phyloP scores from a whole-genome alignment of 2,329 filamentous ascomycete species.

The Ceratocystis ficicola region DNA sequence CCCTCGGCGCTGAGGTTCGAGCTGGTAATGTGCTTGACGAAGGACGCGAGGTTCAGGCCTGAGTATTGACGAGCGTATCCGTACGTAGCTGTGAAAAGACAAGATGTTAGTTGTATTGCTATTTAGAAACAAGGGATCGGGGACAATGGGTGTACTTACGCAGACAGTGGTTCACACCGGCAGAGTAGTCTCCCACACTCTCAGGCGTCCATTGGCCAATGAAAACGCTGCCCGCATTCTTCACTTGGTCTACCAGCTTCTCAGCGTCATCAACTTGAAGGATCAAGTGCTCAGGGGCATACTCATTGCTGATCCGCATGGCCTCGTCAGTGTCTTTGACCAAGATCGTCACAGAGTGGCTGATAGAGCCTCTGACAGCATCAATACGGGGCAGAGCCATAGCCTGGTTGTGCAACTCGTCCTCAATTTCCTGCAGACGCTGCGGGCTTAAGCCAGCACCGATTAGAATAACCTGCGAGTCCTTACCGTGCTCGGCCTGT shows the following conservation, averaged over 20 bases:
- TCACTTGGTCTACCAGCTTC: conserved; percentile 60
- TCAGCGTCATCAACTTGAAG: conserved; percentile 73
- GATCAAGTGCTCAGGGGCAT: conserved; percentile 94
- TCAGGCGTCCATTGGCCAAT: conserved; percentile 94
- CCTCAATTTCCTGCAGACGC: conserved; percentile 71
- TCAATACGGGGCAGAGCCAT: conserved; percentile 78
- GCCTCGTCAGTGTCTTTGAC: conserved; percentile 60
- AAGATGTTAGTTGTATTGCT: conserved; percentile 24
- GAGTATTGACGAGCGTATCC: conserved; percentile 98
- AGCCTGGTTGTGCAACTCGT: conserved; percentile 81
- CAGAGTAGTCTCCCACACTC: conserved; percentile 94
- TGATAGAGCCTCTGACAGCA: conserved; percentile 81
- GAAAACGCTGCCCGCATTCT: conserved; percentile 94
- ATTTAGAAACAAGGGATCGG: background rate
- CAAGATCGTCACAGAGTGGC: conserved; percentile 78
- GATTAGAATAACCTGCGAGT: conserved; percentile 88
- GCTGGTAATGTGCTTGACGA: conserved; percentile 96
- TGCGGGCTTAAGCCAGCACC: conserved; percentile 65
- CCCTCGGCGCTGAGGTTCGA: conserved; percentile 80
- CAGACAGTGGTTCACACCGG: conserved; percentile 92
- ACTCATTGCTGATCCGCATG: conserved; percentile 76
- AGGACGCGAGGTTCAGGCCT: conserved; percentile 88
- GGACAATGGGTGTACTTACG: conserved; percentile 49
- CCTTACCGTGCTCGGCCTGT: conserved; percentile 91
- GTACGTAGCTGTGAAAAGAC: conserved; percentile 61